phyloP scores from a whole-genome alignment of 2,329 filamentous ascomycete genomes.

The Atkinsonella texensis region DNA sequence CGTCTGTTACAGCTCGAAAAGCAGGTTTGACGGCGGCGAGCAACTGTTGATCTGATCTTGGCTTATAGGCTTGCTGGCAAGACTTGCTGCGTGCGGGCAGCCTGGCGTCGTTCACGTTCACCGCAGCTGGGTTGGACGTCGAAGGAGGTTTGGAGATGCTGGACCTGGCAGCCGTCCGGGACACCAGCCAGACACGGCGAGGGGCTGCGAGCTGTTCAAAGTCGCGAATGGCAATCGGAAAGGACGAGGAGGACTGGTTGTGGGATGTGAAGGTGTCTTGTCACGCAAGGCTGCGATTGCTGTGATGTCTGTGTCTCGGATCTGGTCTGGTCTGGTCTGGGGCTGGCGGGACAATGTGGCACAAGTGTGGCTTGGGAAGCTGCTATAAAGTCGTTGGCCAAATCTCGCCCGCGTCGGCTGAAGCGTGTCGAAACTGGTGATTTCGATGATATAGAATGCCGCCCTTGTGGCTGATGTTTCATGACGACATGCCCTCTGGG shows the following conservation, averaged over 20 bases:
- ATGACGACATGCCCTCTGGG: too few relatives aligned
- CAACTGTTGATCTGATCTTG: background rate
- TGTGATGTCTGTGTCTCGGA: slow-evolving; percentile 11
- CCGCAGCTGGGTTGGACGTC: background rate
- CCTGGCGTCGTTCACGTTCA: background rate
- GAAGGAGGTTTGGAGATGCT: background rate
- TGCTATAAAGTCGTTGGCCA: too few relatives aligned
- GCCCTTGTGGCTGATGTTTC: too few relatives aligned
- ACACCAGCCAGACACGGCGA: background rate
- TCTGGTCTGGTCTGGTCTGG: background rate
- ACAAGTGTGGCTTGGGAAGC: background rate
- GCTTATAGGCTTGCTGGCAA: background rate
- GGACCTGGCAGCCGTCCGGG: background rate
- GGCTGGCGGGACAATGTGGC: background rate
- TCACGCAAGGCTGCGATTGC: slow-evolving; percentile 6
- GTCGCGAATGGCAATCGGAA: background rate
- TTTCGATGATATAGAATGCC: too few relatives aligned
- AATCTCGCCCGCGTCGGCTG: too few relatives aligned
- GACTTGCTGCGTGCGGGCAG: background rate
- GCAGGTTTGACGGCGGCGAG: background rate
- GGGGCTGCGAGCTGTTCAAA: background rate
- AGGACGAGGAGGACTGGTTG: slow-evolving; percentile 1
- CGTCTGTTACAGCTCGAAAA: background rate
- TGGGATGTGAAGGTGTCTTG: background rate
- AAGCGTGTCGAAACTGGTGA: too few relatives aligned